Evolutionary conservation across 2,329 filamentous ascomycete species (phyloP).

Genomic region (Xylaria sp.): DNA sequence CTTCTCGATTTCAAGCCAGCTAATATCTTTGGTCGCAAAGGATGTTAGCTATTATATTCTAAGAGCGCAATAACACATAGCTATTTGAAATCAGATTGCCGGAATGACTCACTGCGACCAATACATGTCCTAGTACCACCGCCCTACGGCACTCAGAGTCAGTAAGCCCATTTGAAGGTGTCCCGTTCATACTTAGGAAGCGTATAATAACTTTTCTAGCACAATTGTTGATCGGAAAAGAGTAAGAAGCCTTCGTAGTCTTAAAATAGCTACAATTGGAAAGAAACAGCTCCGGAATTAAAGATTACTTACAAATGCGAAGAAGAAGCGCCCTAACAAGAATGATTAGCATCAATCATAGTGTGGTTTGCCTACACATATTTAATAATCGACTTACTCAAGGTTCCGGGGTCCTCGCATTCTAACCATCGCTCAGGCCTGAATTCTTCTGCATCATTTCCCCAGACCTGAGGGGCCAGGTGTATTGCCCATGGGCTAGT

Average conservation of each 20-base stretch:
- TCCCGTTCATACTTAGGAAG: not conserved
- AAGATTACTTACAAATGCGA: conserved; percentile 25
- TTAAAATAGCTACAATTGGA: not conserved
- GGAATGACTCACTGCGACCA: conserved; percentile 31
- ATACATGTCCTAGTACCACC: conserved; percentile 37
- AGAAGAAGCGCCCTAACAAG: conserved; percentile 34
- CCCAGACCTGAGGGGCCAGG: conserved; percentile 25
- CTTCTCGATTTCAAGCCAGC: conserved; percentile 36
- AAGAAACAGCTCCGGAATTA: not conserved
- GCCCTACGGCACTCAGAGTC: conserved; percentile 8
- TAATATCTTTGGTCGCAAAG: conserved; percentile 28
- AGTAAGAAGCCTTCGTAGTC: not conserved
- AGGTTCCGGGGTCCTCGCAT: conserved; percentile 9
- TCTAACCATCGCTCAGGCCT: conserved; percentile 36
- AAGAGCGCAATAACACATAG: not conserved
- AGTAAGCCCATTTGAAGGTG: not conserved
- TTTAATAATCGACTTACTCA: conserved; percentile 27
- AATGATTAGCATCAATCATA: conserved; percentile 5
- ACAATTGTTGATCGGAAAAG: not conserved
- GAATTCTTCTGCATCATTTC: conserved; percentile 30
- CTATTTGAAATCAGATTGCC: not conserved
- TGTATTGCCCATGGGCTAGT: conserved; percentile 34
- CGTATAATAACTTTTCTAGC: not conserved
- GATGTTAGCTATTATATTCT: not conserved
- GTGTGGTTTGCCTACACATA: not conserved